These are phyloP conservation scores for Hevea brasiliensis DNA, from an alignment of 345 rosid species.

Conservation along the genomic window DNA sequence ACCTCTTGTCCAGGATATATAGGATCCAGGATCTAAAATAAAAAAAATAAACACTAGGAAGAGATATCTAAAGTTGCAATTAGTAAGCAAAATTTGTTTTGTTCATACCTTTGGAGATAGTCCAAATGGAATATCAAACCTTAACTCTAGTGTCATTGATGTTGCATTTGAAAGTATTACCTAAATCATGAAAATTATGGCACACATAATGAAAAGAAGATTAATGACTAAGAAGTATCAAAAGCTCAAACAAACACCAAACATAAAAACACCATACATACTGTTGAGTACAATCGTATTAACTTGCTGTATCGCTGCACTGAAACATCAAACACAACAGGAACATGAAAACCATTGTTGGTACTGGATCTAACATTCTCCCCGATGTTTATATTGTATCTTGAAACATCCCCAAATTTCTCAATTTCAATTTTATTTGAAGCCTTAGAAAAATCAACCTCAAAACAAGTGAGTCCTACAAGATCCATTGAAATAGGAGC, in stretches of 20 bases:
- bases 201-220: slow-evolving; percentile 13
- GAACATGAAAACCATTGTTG: slow-evolving; percentile 63
- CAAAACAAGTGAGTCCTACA: slow-evolving; percentile 77
- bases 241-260: slow-evolving; percentile 10
- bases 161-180: slow-evolving; percentile 77
- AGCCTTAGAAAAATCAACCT: slow-evolving; percentile 80
- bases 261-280: slow-evolving; percentile 52
- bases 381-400: slow-evolving; percentile 30
- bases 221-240: slow-evolving; percentile 16
- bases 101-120: slow-evolving; percentile 77
- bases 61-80: slow-evolving; percentile 9
- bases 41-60: neutral
- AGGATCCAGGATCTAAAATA: slow-evolving; percentile 79
- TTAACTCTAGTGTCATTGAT: slow-evolving; percentile 74
- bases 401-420: slow-evolving; percentile 29
- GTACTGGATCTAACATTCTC: slow-evolving; percentile 37
- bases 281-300: slow-evolving; percentile 83
- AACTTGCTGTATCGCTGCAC: slow-evolving; percentile 80
- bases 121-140: slow-evolving; percentile 96
- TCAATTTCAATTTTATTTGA: slow-evolving; percentile 27
- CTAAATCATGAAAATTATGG: slow-evolving; percentile 44
- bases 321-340: slow-evolving; percentile 92
- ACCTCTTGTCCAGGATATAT: slow-evolving; percentile 83
- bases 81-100: slow-evolving; percentile 7
- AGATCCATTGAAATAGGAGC: slow-evolving; percentile 87